phyloP scores from a whole-genome alignment of 2,329 filamentous ascomycete species.

The Talaromyces sp. region DNA sequence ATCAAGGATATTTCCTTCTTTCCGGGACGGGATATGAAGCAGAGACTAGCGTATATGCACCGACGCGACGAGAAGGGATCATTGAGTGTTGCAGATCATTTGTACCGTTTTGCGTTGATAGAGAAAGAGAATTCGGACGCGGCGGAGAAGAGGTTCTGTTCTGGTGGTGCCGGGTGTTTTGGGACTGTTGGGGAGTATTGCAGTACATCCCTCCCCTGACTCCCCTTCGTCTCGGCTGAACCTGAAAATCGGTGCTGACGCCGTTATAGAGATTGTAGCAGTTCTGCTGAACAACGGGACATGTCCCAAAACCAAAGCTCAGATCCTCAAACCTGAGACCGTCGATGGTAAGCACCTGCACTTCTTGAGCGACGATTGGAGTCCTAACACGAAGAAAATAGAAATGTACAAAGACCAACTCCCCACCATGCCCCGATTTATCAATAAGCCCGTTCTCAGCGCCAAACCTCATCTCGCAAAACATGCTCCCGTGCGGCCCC shows the following conservation, averaged over 20 bases:
- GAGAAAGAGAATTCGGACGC: not conserved
- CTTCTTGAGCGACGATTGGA: not conserved
- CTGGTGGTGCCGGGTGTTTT: constrained; percentile 61
- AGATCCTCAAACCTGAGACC: constrained; percentile 53
- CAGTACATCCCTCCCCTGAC: constrained; percentile 40
- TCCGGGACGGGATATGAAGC: constrained; percentile 52
- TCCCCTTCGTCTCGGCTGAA: too few relatives aligned
- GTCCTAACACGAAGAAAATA: not conserved
- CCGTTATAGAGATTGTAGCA: constrained; percentile 50
- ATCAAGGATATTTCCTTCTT: constrained; percentile 56
- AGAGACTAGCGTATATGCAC: constrained; percentile 57
- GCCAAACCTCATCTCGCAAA: constrained; percentile 52
- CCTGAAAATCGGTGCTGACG: not conserved
- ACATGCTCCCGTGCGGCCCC: constrained; percentile 13
- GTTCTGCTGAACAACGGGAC: constrained; percentile 60
- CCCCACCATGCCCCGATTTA: constrained; percentile 53
- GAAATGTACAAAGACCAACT: constrained; percentile 62
- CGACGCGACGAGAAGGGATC: constrained; percentile 47
- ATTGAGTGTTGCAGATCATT: constrained; percentile 9
- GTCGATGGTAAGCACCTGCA: constrained; percentile 38
- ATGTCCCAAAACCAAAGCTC: constrained; percentile 51
- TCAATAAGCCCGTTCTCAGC: constrained; percentile 44
- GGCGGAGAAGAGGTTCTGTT: constrained; percentile 23
- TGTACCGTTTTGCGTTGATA: constrained; percentile 14
- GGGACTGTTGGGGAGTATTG: constrained; percentile 58